Evolutionary conservation across 345 rosid species (phyloP).

Genomic region (thale cress (Arabidopsis thaliana)): DNA sequence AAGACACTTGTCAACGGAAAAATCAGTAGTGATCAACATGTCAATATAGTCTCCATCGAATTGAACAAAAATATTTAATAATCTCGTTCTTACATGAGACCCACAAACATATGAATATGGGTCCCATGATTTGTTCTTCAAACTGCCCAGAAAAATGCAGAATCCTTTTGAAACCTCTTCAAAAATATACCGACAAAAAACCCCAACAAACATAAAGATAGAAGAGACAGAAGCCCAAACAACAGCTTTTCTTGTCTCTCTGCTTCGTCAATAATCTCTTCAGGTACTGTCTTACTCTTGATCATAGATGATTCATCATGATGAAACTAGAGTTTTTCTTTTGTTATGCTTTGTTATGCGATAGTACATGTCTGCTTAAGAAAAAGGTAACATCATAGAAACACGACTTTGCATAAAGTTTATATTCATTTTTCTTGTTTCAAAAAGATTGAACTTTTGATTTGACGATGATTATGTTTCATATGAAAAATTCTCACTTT

Average conservation of each 20-base stretch:
- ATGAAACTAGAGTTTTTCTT: slow-evolving; percentile 5
- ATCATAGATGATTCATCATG: slow-evolving; percentile 15
- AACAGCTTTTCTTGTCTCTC: slow-evolving; percentile 16
- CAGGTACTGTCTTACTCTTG: slow-evolving; percentile 36
- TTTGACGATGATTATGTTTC: slow-evolving; percentile 1
- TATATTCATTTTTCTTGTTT: not conserved
- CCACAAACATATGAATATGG: slow-evolving; percentile 45
- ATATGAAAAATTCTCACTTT: not conserved
- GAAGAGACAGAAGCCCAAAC: slow-evolving; percentile 20
- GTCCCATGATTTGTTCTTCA: slow-evolving; percentile 43
- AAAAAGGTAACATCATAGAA: not conserved
- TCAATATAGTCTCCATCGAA: slow-evolving; percentile 37
- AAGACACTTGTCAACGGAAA: slow-evolving; percentile 39
- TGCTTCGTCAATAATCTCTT: slow-evolving; percentile 24
- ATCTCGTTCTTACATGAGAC: slow-evolving; percentile 44
- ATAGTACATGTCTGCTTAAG: not conserved
- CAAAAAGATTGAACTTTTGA: not conserved
- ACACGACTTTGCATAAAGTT: not conserved
- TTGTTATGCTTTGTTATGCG: slow-evolving; percentile 9
- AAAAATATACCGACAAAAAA: slow-evolving; percentile 23
- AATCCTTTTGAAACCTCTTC: slow-evolving; percentile 33
- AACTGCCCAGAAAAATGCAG: slow-evolving; percentile 38
- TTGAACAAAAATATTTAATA: slow-evolving; percentile 34
- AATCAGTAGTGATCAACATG: slow-evolving; percentile 47
- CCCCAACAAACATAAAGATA: slow-evolving; percentile 18